Conservation (phyloP, 768 basidiomycete species). For the Mycena kentingensis region DNA sequence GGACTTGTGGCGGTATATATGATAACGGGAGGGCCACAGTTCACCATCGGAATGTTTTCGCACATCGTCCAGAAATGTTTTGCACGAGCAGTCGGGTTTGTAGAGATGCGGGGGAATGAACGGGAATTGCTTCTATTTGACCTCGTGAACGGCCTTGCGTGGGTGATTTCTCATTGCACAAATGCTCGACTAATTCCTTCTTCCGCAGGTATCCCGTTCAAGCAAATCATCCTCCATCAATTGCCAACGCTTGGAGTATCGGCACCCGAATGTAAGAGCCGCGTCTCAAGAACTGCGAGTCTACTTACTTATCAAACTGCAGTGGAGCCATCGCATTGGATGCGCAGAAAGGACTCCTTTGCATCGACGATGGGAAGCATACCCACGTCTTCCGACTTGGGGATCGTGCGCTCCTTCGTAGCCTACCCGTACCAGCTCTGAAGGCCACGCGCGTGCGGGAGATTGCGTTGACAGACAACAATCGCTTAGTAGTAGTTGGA, state of each 20-base stretch:
- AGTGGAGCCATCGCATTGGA: too few relatives aligned
- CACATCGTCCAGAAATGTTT: background rate
- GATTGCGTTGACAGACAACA: constrained; percentile 13
- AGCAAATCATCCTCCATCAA: too few relatives aligned
- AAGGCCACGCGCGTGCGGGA: constrained; percentile 8
- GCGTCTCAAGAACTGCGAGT: too few relatives aligned
- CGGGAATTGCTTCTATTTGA: constrained; percentile 5
- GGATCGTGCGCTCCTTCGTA: background rate
- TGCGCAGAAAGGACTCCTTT: too few relatives aligned
- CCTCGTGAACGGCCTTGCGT: background rate
- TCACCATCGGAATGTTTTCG: background rate
- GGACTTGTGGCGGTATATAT: background rate
- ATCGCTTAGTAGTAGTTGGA: constrained; percentile 5
- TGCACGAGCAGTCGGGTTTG: too few relatives aligned
- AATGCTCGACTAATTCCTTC: background rate
- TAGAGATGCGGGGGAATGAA: background rate
- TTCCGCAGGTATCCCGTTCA: background rate
- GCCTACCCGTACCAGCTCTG: background rate
- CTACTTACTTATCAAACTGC: too few relatives aligned
- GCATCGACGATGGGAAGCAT: too few relatives aligned
- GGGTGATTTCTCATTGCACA: background rate
- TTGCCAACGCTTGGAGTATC: too few relatives aligned
- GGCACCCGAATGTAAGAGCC: too few relatives aligned
- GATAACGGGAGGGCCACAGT: background rate
- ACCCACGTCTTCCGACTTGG: too few relatives aligned